Base-by-base conservation (phyloP, 768 basidiomycete genomes). In the Naganishia onofrii region DNA sequence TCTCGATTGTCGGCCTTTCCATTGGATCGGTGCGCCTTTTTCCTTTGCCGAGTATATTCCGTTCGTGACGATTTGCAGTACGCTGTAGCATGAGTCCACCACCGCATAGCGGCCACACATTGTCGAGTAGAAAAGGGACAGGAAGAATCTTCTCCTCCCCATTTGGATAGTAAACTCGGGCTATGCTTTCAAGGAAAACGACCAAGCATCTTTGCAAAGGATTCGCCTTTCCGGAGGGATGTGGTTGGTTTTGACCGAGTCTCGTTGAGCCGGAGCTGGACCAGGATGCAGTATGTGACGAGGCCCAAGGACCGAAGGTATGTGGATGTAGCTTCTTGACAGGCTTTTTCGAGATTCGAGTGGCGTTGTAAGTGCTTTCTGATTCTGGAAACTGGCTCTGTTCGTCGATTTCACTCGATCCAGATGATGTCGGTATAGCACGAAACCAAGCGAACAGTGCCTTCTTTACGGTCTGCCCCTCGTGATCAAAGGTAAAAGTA, bases 1-100 rank as follows among this genome's bases (percentile, higher is more conserved):
- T 74, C 5, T 72, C 74, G 13, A 31, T 64, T 26, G 73, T 57
- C 2, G 75, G n/a, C 54, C 71, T 69, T 23, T 64, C 36, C 12
- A 44, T 21, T 10, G 66, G 44, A 52, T 53, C 26, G 34, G 29
- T 52, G 55, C 63, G 34, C 17, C 44, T 31, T 42, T 73, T 71
- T 19, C 46, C 67, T 66, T 68, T 69, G 10, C 53, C 57, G 8
- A 71, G 38, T 46, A 57, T 67, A n/a, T 74, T 48, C 42, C 54
- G n/a, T 66, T 74, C 76, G 36, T 75, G 68, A 32, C 71, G 72
- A 63, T 77, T 76, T 67, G 76, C 63, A n/a, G 67, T 67, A 6
- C 78, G 69, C 68, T 81, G 77, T 15, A 81, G 48, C 52, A 79
- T 65, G 19, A 79, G 26, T 2, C 80, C 80, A n/a, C 76, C 76